phyloP scores from a whole-genome alignment of 2,329 filamentous ascomycete species.

The Cercospora zeina region DNA sequence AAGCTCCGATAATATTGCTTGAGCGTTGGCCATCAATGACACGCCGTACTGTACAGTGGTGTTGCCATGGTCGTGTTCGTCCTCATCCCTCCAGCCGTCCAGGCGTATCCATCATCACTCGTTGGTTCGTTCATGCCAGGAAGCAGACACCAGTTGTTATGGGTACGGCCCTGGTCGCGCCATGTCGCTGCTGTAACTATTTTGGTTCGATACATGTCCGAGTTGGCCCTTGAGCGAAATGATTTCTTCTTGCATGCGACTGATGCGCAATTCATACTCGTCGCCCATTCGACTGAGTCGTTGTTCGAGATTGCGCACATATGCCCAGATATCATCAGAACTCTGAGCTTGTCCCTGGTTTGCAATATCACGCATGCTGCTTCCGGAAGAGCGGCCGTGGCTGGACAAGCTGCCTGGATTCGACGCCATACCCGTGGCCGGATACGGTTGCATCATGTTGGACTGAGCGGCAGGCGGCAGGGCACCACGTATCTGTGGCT shows the following conservation, averaged over 20 bases:
- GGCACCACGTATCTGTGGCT: slow-evolving; percentile 30
- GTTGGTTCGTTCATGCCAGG: neutral
- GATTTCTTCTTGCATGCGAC: slow-evolving; percentile 49
- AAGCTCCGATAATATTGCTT: slow-evolving; percentile 31
- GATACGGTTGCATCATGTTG: slow-evolving; percentile 43
- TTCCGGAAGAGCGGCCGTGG: slow-evolving; percentile 57
- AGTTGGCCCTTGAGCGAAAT: slow-evolving; percentile 37
- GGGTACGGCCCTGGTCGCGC: slow-evolving; percentile 25
- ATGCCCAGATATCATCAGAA: slow-evolving; percentile 62
- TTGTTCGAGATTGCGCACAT: slow-evolving; percentile 68
- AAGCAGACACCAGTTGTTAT: slow-evolving; percentile 20
- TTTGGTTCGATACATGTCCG: slow-evolving; percentile 32
- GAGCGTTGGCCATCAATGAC: slow-evolving; percentile 21
- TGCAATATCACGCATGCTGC: slow-evolving; percentile 68
- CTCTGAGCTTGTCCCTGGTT: slow-evolving; percentile 45
- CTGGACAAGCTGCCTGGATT: slow-evolving; percentile 55
- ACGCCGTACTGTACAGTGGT: slow-evolving; percentile 24
- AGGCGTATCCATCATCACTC: neutral
- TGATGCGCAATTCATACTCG: slow-evolving; percentile 51
- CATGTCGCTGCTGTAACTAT: slow-evolving; percentile 39
- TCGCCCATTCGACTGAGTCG: slow-evolving; percentile 50
- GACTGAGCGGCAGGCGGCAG: slow-evolving; percentile 27
- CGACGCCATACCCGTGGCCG: slow-evolving; percentile 36
- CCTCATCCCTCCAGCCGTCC: neutral
- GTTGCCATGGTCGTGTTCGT: neutral